Percentiles rank a stretch among this genome's conserved stretches.
phyloP scores from a whole-genome alignment of 2,329 filamentous ascomycete genomes.

The Chrysoporthe austroafricana region DNA sequence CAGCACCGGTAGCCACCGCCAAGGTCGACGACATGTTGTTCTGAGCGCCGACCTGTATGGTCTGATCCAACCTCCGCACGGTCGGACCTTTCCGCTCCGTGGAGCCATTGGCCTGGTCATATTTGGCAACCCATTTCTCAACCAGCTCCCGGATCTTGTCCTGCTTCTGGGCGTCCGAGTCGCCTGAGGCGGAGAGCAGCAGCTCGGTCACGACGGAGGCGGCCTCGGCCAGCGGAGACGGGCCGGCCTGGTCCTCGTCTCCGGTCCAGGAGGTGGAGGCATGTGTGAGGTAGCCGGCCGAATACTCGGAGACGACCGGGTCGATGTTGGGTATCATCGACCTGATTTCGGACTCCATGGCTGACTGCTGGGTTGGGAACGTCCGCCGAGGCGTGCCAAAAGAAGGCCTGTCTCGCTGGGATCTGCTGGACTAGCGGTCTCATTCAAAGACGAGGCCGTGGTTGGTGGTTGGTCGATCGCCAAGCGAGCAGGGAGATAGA shows the following conservation, averaged over 20 bases:
- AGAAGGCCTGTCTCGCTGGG: background rate
- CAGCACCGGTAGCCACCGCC: constrained; percentile 78
- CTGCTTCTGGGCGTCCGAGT: constrained; percentile 72
- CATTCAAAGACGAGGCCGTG: constrained; percentile 8
- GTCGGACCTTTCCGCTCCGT: constrained; percentile 74
- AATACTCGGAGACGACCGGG: constrained; percentile 87
- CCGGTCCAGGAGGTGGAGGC: constrained; percentile 82
- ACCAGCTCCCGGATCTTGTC: constrained; percentile 81
- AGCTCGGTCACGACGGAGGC: constrained; percentile 84
- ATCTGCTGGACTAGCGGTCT: constrained; percentile 4
- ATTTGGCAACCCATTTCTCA: constrained; percentile 83
- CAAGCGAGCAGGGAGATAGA: background rate
- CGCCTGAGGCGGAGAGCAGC: constrained; percentile 89
- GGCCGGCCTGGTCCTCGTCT: constrained; percentile 66
- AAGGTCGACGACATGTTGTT: constrained; percentile 96
- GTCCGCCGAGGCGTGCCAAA: background rate
- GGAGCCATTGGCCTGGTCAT: constrained; percentile 74
- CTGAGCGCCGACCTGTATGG: constrained; percentile 91
- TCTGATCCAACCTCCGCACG: constrained; percentile 87
- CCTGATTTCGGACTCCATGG: constrained; percentile 88
- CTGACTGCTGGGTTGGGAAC: background rate
- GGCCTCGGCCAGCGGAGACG: constrained; percentile 82
- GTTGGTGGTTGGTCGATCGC: background rate
- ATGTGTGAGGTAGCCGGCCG: constrained; percentile 91
- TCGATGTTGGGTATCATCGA: constrained; percentile 85